Conservation (phyloP, 495 filamentous ascomycete genomes). For the Neurospora sp. region DNA sequence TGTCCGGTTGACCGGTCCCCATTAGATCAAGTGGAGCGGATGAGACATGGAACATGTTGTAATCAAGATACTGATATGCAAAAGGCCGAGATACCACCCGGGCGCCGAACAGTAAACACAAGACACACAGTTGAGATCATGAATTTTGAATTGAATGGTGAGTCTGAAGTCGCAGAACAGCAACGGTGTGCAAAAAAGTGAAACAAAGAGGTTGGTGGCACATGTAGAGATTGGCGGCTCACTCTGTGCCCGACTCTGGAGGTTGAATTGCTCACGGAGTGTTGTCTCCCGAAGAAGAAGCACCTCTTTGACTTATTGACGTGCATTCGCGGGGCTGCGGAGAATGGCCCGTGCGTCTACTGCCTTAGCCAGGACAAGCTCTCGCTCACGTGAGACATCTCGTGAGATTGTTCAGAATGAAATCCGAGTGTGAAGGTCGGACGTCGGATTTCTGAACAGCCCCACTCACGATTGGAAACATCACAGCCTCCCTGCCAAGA, state of each 20-base stretch:
- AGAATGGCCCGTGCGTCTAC: neutral
- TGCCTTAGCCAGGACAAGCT: neutral
- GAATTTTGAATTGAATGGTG: neutral
- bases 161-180: neutral
- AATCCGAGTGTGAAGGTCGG: neutral
- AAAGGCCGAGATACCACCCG: neutral
- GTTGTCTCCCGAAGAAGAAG: neutral
- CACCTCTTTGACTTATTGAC: neutral
- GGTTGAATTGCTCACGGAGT: neutral
- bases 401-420: neutral
- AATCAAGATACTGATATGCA: neutral
- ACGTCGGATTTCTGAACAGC: neutral
- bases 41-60: neutral
- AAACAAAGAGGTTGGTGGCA: neutral
- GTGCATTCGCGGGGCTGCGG: neutral
- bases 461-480: neutral
- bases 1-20: neutral
- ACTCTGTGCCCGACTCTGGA: neutral
- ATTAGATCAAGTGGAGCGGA: neutral
- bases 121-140: neutral
- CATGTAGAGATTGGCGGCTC: neutral
- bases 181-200: neutral
- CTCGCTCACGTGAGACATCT: neutral
- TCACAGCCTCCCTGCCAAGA: conserved; percentile 22
- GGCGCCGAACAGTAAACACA: neutral